Evolutionary conservation across 306 rosid species (phyloP).

Genomic region (Quercus ilex): DNA sequence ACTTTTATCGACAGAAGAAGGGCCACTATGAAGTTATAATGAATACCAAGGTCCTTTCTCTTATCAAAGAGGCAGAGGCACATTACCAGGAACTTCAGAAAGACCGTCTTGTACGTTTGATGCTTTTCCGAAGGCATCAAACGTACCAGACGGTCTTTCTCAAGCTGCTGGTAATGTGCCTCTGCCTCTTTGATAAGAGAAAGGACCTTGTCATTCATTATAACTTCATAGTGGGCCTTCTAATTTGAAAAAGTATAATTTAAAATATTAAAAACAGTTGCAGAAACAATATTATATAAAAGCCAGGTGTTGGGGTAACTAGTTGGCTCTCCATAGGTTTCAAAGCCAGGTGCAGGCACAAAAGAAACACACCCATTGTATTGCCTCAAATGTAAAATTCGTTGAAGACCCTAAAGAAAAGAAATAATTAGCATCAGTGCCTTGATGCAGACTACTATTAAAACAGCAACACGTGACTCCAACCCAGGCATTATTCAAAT

Average conservation of each 20-base stretch:
- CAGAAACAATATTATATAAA: background rate
- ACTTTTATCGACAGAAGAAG: slow-evolving; percentile 44
- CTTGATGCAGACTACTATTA: background rate
- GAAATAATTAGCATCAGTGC: background rate
- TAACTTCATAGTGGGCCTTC: slow-evolving; percentile 59
- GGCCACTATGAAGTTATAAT: slow-evolving; percentile 63
- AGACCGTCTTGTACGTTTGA: background rate
- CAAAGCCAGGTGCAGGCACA: slow-evolving; percentile 96
- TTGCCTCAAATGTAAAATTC: slow-evolving; percentile 62
- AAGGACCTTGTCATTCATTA: slow-evolving; percentile 65
- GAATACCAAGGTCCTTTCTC: slow-evolving; percentile 55
- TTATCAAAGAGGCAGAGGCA: slow-evolving; percentile 57
- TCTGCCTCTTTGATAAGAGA: slow-evolving; percentile 57
- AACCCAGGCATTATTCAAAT: slow-evolving; percentile 3
- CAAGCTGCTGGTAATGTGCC: slow-evolving; percentile 39
- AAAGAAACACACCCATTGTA: slow-evolving; percentile 77
- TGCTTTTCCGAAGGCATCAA: background rate
- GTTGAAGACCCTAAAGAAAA: slow-evolving; percentile 62
- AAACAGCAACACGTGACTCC: slow-evolving; percentile 1
- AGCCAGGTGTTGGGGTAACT: slow-evolving; percentile 25
- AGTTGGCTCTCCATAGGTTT: slow-evolving; percentile 66
- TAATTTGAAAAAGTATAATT: slow-evolving; percentile 32
- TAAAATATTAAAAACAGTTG: slow-evolving; percentile 1
- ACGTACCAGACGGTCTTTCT: slow-evolving; percentile 52
- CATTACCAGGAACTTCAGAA: slow-evolving; percentile 40